A percentile compares a stretch with the other conserved stretches of the same genome.
These are phyloP conservation scores for Moesziomyces antarcticus DNA, from an alignment of 1,284 basidiomycete species.

Conservation along the genomic window DNA sequence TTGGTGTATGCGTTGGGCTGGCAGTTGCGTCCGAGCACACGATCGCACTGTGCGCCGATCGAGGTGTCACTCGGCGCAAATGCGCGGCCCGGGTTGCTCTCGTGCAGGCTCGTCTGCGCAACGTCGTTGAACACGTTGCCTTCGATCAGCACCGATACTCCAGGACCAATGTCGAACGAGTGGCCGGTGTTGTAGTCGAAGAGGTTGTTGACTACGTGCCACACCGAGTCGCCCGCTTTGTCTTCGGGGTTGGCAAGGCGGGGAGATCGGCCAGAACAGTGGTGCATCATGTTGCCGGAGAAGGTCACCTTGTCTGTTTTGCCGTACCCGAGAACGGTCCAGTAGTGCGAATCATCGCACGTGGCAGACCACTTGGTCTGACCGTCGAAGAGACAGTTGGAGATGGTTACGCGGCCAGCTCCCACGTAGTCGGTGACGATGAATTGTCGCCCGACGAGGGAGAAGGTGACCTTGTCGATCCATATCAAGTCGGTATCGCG, in stretches of 20 bases:
- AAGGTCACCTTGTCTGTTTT: slow-evolving; percentile 37
- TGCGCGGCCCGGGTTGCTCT: slow-evolving; percentile 15
- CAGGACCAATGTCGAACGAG: slow-evolving; percentile 35
- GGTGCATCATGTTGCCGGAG: slow-evolving; percentile 30
- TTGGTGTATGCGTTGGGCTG: slow-evolving; percentile 38
- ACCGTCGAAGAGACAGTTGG: slow-evolving; percentile 42
- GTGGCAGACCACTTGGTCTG: slow-evolving; percentile 37
- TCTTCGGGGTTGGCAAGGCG: slow-evolving; percentile 31
- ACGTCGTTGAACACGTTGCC: slow-evolving; percentile 44
- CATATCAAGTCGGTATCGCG: slow-evolving; percentile 47
- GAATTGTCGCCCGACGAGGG: slow-evolving; percentile 42
- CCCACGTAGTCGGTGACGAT: slow-evolving; percentile 34
- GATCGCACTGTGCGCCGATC: slow-evolving; percentile 23
- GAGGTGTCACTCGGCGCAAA: slow-evolving; percentile 26
- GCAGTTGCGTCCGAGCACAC: slow-evolving; percentile 21
- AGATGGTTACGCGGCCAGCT: slow-evolving; percentile 27
- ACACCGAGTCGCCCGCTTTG: slow-evolving; percentile 12
- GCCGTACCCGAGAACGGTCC: slow-evolving; percentile 43
- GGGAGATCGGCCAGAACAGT: slow-evolving; percentile 43
- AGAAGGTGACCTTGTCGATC: slow-evolving; percentile 57
- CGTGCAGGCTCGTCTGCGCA: slow-evolving; percentile 31
- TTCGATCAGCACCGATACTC: slow-evolving; percentile 29
- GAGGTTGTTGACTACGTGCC: slow-evolving; percentile 38
- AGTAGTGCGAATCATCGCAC: slow-evolving; percentile 47
- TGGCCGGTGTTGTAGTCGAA: slow-evolving; percentile 34